Percentiles rank a stretch among this genome's conserved stretches.
These are phyloP conservation scores for Ophiostoma himal-ulmi DNA, from an alignment of 2,329 filamentous ascomycete genomes.

Conservation along the genomic window DNA sequence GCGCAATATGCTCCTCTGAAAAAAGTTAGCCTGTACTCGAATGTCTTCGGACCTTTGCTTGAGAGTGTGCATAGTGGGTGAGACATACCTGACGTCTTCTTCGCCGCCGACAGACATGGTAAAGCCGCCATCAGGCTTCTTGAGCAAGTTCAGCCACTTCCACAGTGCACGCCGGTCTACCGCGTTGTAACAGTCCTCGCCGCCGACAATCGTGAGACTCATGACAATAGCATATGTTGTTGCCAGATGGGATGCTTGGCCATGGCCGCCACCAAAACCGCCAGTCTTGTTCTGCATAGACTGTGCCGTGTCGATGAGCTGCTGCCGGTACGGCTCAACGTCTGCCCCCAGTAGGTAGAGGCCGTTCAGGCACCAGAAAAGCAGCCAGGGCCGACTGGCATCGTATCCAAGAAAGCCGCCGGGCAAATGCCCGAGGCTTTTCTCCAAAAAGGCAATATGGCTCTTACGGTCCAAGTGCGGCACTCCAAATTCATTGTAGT, in stretches of 20 bases:
- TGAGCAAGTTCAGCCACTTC: slow-evolving; percentile 81
- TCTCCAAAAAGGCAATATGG: slow-evolving; percentile 58
- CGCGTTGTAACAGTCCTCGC: slow-evolving; percentile 61
- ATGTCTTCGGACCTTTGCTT: not conserved
- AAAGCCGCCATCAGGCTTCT: slow-evolving; percentile 86
- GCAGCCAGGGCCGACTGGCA: slow-evolving; percentile 84
- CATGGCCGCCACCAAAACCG: slow-evolving; percentile 90
- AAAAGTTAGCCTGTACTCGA: not conserved
- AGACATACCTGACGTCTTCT: slow-evolving; percentile 74
- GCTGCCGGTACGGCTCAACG: slow-evolving; percentile 57
- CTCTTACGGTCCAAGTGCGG: slow-evolving; percentile 62
- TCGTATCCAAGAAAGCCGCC: slow-evolving; percentile 67
- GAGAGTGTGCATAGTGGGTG: not conserved
- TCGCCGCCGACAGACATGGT: slow-evolving; percentile 80
- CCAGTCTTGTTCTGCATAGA: slow-evolving; percentile 77
- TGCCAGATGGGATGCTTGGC: slow-evolving; percentile 82
- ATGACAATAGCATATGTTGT: slow-evolving; percentile 81
- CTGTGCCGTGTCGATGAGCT: slow-evolving; percentile 66
- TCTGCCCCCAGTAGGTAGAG: slow-evolving; percentile 74
- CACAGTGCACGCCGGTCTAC: slow-evolving; percentile 82
- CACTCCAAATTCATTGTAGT: slow-evolving; percentile 65
- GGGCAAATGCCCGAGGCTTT: slow-evolving; percentile 57
- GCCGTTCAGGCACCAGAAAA: slow-evolving; percentile 84
- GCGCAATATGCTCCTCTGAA: slow-evolving; percentile 80
- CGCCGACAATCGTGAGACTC: slow-evolving; percentile 71